Evolutionary conservation across 75 land plant species (phyloP).

Genomic region (Cupressus sempervirens): DNA sequence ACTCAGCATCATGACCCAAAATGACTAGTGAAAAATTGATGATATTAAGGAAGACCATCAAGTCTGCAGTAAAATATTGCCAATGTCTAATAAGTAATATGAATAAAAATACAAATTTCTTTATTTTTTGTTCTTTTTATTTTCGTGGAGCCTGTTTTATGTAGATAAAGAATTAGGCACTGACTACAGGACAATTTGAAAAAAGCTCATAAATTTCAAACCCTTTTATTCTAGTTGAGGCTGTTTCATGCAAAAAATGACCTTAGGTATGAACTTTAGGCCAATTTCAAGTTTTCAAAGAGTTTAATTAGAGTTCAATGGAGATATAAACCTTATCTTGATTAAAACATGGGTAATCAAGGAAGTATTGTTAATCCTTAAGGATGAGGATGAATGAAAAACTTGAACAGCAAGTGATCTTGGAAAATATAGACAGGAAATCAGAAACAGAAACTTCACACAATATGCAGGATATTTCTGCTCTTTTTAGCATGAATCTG

Average conservation of each 20-base stretch:
- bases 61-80: not conserved
- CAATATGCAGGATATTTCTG: too few species aligned
- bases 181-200: not conserved
- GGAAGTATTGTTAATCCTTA: not conserved
- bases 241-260: not conserved
- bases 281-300: not conserved
- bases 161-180: not conserved
- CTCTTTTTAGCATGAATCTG: too few species aligned
- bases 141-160: too few species aligned
- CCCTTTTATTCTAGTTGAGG: not conserved
- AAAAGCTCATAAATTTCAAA: not conserved
- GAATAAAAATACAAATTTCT: too few species aligned
- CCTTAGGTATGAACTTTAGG: not conserved
- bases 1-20: not conserved
- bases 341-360: not conserved
- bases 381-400: too few species aligned
- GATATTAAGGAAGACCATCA: not conserved
- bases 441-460: too few species aligned
- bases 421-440: too few species aligned
- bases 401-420: too few species aligned
- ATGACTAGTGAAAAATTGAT: not conserved
- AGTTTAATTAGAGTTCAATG: not conserved
- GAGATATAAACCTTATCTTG: not conserved
- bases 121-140: too few species aligned
- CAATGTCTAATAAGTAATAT: too few species aligned